Evolutionary conservation across 2,329 filamentous ascomycete genomes (phyloP).

Genomic region (Sporothrix humicola): DNA sequence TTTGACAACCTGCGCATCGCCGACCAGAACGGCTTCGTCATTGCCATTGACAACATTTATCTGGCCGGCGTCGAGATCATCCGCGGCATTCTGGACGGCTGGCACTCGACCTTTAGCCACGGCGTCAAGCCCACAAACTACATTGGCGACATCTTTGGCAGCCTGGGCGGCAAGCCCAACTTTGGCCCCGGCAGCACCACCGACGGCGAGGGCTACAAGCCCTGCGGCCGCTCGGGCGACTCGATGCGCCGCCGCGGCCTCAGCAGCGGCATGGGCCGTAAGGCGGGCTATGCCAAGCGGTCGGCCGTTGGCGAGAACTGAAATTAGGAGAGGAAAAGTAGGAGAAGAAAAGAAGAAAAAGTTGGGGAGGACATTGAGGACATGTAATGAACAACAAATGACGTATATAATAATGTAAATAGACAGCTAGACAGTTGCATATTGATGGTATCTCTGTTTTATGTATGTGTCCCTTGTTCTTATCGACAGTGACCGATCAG

Average conservation of each 20-base stretch:
- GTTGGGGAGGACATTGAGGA: neutral
- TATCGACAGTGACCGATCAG: slow-evolving; percentile 34
- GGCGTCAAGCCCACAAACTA: slow-evolving; percentile 69
- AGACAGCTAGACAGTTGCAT: neutral
- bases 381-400: neutral
- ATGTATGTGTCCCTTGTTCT: neutral
- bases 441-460: neutral
- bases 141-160: slow-evolving; percentile 73
- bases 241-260: slow-evolving; percentile 30
- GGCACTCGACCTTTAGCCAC: slow-evolving; percentile 62
- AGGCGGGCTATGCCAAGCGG: slow-evolving; percentile 31
- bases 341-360: neutral
- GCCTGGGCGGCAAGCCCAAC: slow-evolving; percentile 67
- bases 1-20: slow-evolving; percentile 64
- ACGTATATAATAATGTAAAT: slow-evolving; percentile 12
- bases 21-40: slow-evolving; percentile 67
- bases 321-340: no score
- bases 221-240: slow-evolving; percentile 39
- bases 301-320: slow-evolving; percentile 7
- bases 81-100: slow-evolving; percentile 64
- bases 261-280: slow-evolving; percentile 32
- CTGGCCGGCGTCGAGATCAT: slow-evolving; percentile 69
- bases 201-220: slow-evolving; percentile 44
- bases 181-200: slow-evolving; percentile 64
- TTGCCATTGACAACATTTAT: slow-evolving; percentile 70